Base-by-base conservation (phyloP, 257 asterid species). In the Solanum megistacrolobum region DNA sequence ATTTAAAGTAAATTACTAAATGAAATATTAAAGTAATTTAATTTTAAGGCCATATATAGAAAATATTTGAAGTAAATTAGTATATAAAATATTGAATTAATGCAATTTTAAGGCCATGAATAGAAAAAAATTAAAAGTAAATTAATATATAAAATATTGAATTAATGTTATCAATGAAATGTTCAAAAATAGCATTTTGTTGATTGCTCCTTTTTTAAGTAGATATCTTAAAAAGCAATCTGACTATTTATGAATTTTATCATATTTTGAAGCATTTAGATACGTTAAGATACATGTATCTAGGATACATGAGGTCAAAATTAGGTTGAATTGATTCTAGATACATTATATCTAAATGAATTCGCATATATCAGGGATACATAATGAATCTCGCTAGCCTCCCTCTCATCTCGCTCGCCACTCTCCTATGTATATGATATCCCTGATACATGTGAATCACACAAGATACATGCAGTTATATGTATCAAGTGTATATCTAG, bases 401-500 rank as follows among this genome's bases (percentile, higher is more conserved):
- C 55, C 20, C 0, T 46, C 1, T 0, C 55, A 52, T 52, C 62
- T 52, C 10, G 1, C n/a, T 52, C 58, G 8, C 6, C 3, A 48
- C 21, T 48, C 58, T 48, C 3, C 21, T 14, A 14, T 5, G 3
- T 48, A 48, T 48, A 0, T 52, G 62, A 0, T 52, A 52, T 52
- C 4, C 0, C 4, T 48, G 5, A 55, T 55, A 20, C 4, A 55
- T 20, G 9, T 52, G 9, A 52, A 52, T 52, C n/a, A 52, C 62
- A 18, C 62, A 2, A 18, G 62, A 52, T 52, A 52, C 10, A 52
- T 52, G 0, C 43, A 52, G 0, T 0, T 52, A 18, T 1, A 52
- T 6, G 10, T 18, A 52, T 52, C 2, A 2, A 52, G 18, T 16
- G 9, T 52, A 16, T 52, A 16, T 52, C 62, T 52, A 2, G n/a